phyloP scores from a whole-genome alignment of 2,329 filamentous ascomycete species.

The Beauveria rudraprayagi region DNA sequence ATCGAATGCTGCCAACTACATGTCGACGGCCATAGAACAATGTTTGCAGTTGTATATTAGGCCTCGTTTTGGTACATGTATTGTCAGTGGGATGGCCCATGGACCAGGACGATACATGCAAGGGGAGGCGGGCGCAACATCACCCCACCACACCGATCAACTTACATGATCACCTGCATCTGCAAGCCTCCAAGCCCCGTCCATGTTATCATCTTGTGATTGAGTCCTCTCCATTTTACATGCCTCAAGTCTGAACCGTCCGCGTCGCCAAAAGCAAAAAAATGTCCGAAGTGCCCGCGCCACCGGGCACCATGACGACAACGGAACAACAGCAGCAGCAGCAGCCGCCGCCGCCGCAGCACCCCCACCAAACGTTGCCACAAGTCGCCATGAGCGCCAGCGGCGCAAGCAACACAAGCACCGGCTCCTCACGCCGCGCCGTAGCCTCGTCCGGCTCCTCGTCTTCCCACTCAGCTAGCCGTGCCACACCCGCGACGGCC shows the following conservation, averaged over 20 bases:
- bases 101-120: neutral
- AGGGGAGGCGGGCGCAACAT: neutral
- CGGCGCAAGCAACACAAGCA: constrained; percentile 6
- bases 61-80: neutral
- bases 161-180: constrained; percentile 8
- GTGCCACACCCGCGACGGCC: neutral
- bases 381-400: neutral
- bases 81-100: neutral
- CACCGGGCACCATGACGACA: neutral
- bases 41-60: neutral
- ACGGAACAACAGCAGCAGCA: neutral
- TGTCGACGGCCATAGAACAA: neutral
- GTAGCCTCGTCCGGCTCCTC: neutral
- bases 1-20: neutral
- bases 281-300: neutral
- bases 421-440: constrained; percentile 1
- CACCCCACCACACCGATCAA: constrained; percentile 5
- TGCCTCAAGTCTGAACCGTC: neutral
- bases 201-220: neutral
- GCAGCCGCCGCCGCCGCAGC: neutral
- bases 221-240: neutral
- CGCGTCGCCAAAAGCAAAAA: neutral
- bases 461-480: neutral
- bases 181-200: neutral
- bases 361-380: neutral